phyloP scores from a whole-genome alignment of 2,329 filamentous ascomycete genomes.

The Ilyonectria mors-panacis region DNA sequence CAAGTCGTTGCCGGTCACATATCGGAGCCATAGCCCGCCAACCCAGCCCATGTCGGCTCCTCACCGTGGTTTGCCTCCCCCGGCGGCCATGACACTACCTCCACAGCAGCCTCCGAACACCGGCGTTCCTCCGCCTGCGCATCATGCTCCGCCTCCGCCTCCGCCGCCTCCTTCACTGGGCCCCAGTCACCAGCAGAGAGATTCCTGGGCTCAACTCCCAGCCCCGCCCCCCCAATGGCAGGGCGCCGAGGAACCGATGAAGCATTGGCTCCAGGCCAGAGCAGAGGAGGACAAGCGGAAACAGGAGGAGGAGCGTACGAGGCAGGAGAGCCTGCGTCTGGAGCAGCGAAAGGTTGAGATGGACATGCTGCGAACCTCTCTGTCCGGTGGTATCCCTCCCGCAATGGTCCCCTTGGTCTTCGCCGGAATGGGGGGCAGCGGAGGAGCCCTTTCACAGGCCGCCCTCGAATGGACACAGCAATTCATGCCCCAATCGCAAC shows the following conservation, averaged over 20 bases:
- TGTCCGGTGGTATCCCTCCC: conserved; percentile 80
- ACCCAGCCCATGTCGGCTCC: conserved; percentile 76
- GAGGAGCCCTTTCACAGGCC: conserved; percentile 71
- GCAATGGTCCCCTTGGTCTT: conserved; percentile 83
- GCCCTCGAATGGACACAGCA: conserved; percentile 79
- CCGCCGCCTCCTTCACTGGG: conserved; percentile 47
- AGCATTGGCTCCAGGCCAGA: conserved; percentile 78
- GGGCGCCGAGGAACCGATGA: conserved; percentile 79
- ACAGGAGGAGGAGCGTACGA: conserved; percentile 81
- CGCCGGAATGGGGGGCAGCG: conserved; percentile 73
- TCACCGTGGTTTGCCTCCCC: conserved; percentile 78
- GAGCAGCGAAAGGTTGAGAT: conserved; percentile 82
- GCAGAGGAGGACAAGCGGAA: conserved; percentile 80
- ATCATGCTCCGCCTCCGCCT: conserved; percentile 51
- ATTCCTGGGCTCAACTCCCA: conserved; percentile 70
- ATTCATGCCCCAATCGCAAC: conserved; percentile 68
- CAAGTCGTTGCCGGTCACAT: conserved; percentile 57
- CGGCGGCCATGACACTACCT: conserved; percentile 75
- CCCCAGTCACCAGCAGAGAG: conserved; percentile 53
- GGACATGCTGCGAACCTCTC: conserved; percentile 78
- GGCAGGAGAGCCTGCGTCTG: conserved; percentile 75
- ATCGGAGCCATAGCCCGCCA: conserved; percentile 63
- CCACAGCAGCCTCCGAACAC: conserved; percentile 58
- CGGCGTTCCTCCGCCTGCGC: conserved; percentile 45
- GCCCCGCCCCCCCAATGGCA: conserved; percentile 77